Evolutionary conservation across 495 filamentous ascomycete species (phyloP).

Genomic region (Haplographium delicatum): DNA sequence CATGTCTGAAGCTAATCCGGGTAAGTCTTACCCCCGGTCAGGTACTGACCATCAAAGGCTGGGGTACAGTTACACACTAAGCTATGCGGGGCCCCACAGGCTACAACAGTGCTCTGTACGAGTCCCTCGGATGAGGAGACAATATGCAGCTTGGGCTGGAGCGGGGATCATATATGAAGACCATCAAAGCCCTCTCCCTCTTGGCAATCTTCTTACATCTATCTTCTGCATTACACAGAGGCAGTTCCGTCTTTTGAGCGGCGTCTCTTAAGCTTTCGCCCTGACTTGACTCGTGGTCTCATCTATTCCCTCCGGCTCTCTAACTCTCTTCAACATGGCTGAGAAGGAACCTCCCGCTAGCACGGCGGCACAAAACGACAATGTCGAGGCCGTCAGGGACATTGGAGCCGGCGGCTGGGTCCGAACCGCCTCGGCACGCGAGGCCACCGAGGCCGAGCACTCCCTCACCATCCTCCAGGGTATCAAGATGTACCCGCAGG

Average conservation of each 20-base stretch:
- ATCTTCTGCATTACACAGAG: background rate
- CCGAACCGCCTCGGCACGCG: background rate
- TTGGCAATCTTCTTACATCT: background rate
- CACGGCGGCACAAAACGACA: background rate
- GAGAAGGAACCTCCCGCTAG: background rate
- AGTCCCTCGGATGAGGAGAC: no score
- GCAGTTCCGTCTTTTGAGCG: background rate
- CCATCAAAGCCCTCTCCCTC: background rate
- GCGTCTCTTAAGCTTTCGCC: background rate
- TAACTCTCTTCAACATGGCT: background rate
- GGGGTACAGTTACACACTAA: no score
- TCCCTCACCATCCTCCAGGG: constrained; percentile 22
- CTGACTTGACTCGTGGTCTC: background rate
- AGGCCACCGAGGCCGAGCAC: constrained; percentile 24
- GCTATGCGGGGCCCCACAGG: no score
- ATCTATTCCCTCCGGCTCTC: background rate
- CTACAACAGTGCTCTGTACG: no score
- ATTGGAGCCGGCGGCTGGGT: no score
- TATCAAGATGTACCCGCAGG: constrained; percentile 34
- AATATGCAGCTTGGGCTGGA: background rate
- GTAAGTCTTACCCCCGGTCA: no score
- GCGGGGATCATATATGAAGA: background rate
- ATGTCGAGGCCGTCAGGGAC: background rate
- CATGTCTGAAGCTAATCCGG: no score
- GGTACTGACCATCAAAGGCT: no score